Evolutionary conservation across 306 rosid genomes (phyloP).

Genomic region (Gleditsia sinensis): DNA sequence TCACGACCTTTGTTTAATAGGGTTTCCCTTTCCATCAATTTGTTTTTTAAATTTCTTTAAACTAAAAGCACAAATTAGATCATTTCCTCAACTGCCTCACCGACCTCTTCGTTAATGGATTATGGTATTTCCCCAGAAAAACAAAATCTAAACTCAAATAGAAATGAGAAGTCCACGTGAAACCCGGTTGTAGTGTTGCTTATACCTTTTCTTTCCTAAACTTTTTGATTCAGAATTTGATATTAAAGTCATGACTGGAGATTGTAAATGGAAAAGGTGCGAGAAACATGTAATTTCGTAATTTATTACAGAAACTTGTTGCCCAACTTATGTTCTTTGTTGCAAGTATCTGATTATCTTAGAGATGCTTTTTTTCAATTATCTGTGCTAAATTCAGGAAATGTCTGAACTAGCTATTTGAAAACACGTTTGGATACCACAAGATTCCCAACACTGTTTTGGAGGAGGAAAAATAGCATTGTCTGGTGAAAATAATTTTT

Average conservation of each 20-base stretch:
- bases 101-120: neutral
- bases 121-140: neutral
- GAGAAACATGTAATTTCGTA: neutral
- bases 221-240: no score
- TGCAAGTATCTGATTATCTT: neutral
- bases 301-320: neutral
- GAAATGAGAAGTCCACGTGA: neutral
- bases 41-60: neutral
- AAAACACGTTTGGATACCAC: neutral
- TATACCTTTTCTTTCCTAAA: no score
- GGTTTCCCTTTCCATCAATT: neutral
- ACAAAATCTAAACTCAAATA: neutral
- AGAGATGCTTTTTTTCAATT: no score
- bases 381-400: no score
- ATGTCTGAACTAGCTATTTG: no score
- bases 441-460: neutral
- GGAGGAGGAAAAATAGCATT: neutral
- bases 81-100: no score
- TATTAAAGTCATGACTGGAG: neutral
- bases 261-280: neutral
- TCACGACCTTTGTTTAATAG: neutral
- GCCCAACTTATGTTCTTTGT: neutral
- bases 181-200: neutral
- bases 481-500: neutral
- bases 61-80: neutral